Base-by-base conservation (phyloP, 345 rosid species). In the Geranium brycei region DNA sequence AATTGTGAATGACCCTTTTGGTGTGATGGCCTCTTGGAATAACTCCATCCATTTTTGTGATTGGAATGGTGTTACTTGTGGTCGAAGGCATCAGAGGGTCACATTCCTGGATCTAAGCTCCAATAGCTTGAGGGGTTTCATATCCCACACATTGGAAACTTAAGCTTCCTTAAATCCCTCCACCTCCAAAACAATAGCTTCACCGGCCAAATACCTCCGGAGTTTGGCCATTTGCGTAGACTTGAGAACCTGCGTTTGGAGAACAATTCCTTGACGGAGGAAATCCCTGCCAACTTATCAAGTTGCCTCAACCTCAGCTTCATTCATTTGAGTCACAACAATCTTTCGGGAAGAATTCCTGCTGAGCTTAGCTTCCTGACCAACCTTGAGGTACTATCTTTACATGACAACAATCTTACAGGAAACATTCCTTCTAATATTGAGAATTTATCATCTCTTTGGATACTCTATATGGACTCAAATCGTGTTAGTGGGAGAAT, bases 401-500 rank as follows among this genome's bases (percentile, higher is more conserved):
- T 41, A 18, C 13, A 59, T 14, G 15, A 4, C 19, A 47, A 59
- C 35, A 7, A 59, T 28, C n/a, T 28, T 35, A 35, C 17, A 13
- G 32, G 69, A 14, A 59, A 66, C 58, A 31, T 66, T 38, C 59
- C 1, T 1, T 23, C 40, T 7, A n/a, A n/a, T 47, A 47, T 66
- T 0, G 58, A 59, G 38, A 51, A 66, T 19, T 3, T 60, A 19
- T 38, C 32, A 3, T 66, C 17, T 30, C 30, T 60, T 1, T 3
- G 7, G 64, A 0, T 0, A 13, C 15, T 67, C 28, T 7, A 2
- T 0, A 30, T 38, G 1, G 0, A 14, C 1, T 1, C 2, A 3
- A 76, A 76, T 23, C 17, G 17, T 3, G 23, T 76, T 11, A 35
- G 51, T 30, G 79, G 69, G 15, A 63, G 40, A 23, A 55, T 76